Percentiles rank a stretch among this genome's conserved stretches.
Conservation (phyloP, 2,329 filamentous ascomycete species). For the Penicillium frequentans region DNA sequence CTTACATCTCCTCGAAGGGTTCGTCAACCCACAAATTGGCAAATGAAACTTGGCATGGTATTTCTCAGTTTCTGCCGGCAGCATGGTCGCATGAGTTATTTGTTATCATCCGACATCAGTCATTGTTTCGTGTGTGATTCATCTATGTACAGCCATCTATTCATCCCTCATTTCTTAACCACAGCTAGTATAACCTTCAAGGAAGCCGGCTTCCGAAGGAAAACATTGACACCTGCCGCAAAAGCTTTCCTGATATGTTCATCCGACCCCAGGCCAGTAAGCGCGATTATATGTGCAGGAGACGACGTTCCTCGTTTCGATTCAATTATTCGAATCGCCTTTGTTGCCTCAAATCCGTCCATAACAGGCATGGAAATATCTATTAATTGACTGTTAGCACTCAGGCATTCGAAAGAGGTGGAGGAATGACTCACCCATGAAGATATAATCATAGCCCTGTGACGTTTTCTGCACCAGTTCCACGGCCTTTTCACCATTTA, state of each 20-base stretch:
- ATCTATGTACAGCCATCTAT: too few relatives aligned
- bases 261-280: slow-evolving; percentile 35
- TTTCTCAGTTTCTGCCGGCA: too few relatives aligned
- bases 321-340: background rate
- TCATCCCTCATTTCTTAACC: background rate
- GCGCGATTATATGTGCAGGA: slow-evolving; percentile 31
- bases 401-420: too few relatives aligned
- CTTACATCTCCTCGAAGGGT: too few relatives aligned
- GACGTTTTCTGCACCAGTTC: background rate
- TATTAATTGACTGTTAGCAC: slow-evolving; percentile 8
- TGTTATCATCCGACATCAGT: too few relatives aligned
- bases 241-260: slow-evolving; percentile 35
- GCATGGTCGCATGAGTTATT: too few relatives aligned
- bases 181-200: slow-evolving; percentile 30
- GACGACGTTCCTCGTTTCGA: background rate
- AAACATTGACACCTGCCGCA: slow-evolving; percentile 33
- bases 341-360: slow-evolving; percentile 44
- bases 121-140: too few relatives aligned
- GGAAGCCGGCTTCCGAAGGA: slow-evolving; percentile 33
- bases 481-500: background rate
- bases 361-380: slow-evolving; percentile 49
- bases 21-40: too few relatives aligned
- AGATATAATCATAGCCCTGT: background rate
- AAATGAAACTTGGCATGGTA: too few relatives aligned
- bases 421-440: background rate